Conservation (phyloP, 1,284 basidiomycete genomes). For the Entoloma clypeatum region DNA sequence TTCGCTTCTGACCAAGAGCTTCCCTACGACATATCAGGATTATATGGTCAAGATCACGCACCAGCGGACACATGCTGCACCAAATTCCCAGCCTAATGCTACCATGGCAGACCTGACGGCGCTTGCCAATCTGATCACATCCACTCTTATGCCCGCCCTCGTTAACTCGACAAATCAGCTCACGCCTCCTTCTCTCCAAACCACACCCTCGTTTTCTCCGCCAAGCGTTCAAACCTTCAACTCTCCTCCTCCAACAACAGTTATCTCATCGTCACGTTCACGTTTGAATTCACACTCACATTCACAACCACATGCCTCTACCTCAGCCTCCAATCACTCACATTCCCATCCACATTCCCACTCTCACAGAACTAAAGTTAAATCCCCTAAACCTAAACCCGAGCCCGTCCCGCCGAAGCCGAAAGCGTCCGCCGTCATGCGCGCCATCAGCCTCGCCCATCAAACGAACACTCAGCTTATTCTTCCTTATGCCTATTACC, state of each 20-base stretch:
- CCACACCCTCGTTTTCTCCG: neutral
- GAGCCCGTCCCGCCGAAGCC: slow-evolving; percentile 18
- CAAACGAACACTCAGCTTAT: slow-evolving; percentile 31
- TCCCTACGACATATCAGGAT: slow-evolving; percentile 35
- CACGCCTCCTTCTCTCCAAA: neutral
- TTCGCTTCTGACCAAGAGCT: slow-evolving; percentile 30
- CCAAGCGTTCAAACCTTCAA: neutral
- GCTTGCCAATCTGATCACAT: neutral
- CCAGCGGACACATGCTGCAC: neutral
- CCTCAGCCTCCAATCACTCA: slow-evolving; percentile 13
- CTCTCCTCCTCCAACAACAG: slow-evolving; percentile 5
- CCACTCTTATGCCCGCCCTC: neutral
- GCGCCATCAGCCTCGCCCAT: slow-evolving; percentile 34
- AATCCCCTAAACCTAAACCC: neutral
- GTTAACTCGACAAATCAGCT: too few relatives aligned
- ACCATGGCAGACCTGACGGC: slow-evolving; percentile 4
- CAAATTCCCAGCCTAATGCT: neutral
- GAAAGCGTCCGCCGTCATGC: slow-evolving; percentile 38
- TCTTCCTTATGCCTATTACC: slow-evolving; percentile 41
- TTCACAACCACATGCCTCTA: slow-evolving; percentile 6
- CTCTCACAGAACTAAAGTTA: slow-evolving; percentile 4
- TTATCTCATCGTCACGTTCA: neutral
- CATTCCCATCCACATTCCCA: slow-evolving; percentile 7
- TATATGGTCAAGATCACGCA: slow-evolving; percentile 25
- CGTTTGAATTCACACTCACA: neutral